Percentiles rank a stretch among this genome's conserved stretches.
These are phyloP conservation scores for Remersonia thermophila DNA, from an alignment of 2,329 filamentous ascomycete genomes.

Conservation along the genomic window DNA sequence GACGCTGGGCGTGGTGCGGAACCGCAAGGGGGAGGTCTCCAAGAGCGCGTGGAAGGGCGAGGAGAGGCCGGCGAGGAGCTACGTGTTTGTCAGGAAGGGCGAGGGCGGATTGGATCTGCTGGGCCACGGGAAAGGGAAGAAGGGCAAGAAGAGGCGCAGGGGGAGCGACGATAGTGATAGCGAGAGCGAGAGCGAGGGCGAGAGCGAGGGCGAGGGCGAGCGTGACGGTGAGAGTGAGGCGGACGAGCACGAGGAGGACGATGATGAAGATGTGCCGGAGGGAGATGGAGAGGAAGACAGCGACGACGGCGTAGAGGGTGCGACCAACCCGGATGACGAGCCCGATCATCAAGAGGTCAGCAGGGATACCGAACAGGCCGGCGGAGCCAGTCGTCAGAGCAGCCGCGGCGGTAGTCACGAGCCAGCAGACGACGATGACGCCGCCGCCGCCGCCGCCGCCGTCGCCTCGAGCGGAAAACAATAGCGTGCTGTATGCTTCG, in stretches of 20 bases:
- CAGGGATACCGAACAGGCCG: no score
- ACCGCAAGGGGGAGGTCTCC: conserved; percentile 30
- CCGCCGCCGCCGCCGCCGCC: no score
- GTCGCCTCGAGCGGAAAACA: no score
- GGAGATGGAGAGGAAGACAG: conserved; percentile 1
- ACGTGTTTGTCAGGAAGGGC: conserved; percentile 48
- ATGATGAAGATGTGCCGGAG: conserved; percentile 1
- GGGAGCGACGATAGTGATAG: conserved; percentile 11
- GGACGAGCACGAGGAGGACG: conserved; percentile 7
- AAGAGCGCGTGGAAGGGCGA: conserved; percentile 40
- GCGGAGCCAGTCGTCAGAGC: no score
- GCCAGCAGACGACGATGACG: no score
- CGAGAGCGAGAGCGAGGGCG: conserved; percentile 15
- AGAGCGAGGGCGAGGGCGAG: conserved; percentile 12
- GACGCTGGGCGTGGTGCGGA: conserved; percentile 54
- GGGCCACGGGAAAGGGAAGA: conserved; percentile 20
- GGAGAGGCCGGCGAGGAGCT: conserved; percentile 43
- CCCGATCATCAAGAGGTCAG: no score
- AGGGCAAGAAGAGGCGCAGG: conserved; percentile 18
- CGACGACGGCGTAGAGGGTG: background rate
- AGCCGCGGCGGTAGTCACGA: no score
- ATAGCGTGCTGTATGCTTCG: no score
- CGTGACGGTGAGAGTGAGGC: conserved; percentile 21
- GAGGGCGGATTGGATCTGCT: conserved; percentile 23
- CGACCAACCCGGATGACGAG: background rate